Conservation (phyloP, 2,329 filamentous ascomycete species). For the Nemania bipapillata region DNA sequence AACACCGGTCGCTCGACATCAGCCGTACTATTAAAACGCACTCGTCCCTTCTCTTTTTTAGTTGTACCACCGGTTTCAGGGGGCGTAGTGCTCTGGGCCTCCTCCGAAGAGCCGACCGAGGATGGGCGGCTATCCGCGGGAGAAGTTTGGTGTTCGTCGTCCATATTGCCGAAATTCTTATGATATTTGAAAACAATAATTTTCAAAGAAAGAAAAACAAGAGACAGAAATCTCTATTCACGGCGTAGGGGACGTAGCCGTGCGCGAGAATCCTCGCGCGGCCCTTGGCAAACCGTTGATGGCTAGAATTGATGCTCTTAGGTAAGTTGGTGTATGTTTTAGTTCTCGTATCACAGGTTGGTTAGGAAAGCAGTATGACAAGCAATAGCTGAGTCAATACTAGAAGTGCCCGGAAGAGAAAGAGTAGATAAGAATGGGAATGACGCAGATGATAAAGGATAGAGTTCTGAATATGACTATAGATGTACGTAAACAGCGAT, state of each 20-base stretch:
- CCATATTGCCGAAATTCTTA: conserved; percentile 28
- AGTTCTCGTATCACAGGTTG: neutral
- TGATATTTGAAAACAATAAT: neutral
- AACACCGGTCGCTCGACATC: conserved; percentile 49
- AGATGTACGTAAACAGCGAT: conserved; percentile 24
- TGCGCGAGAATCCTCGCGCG: conserved; percentile 3
- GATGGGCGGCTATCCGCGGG: conserved; percentile 22
- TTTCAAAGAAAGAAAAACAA: neutral
- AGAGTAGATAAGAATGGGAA: conserved; percentile 14
- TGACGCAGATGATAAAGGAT: conserved; percentile 30
- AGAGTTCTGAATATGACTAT: conserved; percentile 27
- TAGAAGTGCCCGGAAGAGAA: neutral
- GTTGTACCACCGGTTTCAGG: conserved; percentile 3
- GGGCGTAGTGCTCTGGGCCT: conserved; percentile 2
- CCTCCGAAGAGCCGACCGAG: conserved; percentile 12
- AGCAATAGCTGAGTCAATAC: conserved; percentile 14
- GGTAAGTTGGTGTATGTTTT: neutral
- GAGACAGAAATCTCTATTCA: neutral
- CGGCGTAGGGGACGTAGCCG: conserved; percentile 2
- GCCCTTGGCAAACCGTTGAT: neutral
- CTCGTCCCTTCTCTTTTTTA: conserved; percentile 59
- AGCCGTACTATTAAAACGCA: conserved; percentile 62
- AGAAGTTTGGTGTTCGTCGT: conserved; percentile 14
- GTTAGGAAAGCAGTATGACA: conserved; percentile 2
- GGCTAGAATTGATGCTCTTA: neutral